Evolutionary conservation across 2,329 filamentous ascomycete genomes (phyloP), one percentile per base, ranked within the genome.

Genomic region (Penicillium carneum): DNA sequence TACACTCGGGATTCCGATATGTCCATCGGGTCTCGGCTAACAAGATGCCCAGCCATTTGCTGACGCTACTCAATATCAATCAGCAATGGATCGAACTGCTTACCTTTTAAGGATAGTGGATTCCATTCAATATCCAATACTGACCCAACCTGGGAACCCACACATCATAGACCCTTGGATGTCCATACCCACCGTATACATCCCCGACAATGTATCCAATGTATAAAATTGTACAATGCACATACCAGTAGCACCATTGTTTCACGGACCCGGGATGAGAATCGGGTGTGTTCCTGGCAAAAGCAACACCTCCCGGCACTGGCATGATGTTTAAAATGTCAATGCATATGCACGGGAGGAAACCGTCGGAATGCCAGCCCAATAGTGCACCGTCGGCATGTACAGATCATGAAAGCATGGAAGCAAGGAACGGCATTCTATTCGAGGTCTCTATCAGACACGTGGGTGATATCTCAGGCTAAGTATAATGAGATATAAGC

Each of bases 381-480:
- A 49, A 55, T 50, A 48, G 23, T 41, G 42, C 45, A 36, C 43
- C 31, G 12, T 59, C 54, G 63, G 50, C 49, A 59, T 53, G 63
- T 46, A 47, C 47, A 47, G 48, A 47, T 41, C 48, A 12, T 9
- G 20, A 39, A 26, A 55, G 49, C 57, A 58, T 54, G 61, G 53
- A 54, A 49, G 59, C 55, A 64, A 59, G 59, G 62, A 46, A 63
- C 62, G 34, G 31, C 63, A 59, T 65, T 49, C 47, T 55, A 10
- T 47, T 34, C 20, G 33, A n/a, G 8, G 50, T 46, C 52, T 46
- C 52, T 63, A 57, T 63, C 64, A 68, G 65, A 66, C 65, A 68
- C 64, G 64, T 68, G 64, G 61, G 41, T 8, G 29, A 46, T 39
- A 47, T 46, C 36, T 23, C 34, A 18, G n/a, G 18, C 12, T 38